A percentile compares a stretch with the other conserved stretches of the same genome.
These are phyloP conservation scores for Lachancea meyersii DNA, from an alignment of 805 yeast genomes.

Conservation along the genomic window DNA sequence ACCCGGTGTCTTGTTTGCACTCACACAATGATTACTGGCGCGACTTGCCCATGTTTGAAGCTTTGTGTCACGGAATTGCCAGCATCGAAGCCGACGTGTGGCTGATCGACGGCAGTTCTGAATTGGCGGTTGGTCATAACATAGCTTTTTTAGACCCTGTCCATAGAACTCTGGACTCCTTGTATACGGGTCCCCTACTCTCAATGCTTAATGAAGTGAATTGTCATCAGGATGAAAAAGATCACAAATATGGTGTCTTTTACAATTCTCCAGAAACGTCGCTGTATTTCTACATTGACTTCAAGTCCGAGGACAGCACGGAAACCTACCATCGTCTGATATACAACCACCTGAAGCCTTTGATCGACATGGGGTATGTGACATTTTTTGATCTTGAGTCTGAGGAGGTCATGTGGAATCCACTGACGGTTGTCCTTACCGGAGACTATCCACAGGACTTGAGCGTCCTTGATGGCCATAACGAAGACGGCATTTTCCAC, in stretches of 20 bases:
- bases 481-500: slow-evolving; percentile 16
- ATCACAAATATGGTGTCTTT: slow-evolving; percentile 32
- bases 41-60: slow-evolving; percentile 50
- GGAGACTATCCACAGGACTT: slow-evolving; percentile 49
- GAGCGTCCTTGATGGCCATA: slow-evolving; percentile 10
- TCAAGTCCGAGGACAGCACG: slow-evolving; percentile 44
- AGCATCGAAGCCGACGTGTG: slow-evolving; percentile 67
- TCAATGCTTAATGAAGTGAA: slow-evolving; percentile 46
- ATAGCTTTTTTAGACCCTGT: slow-evolving; percentile 38
- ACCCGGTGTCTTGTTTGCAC: slow-evolving; percentile 37
- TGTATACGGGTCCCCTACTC: slow-evolving; percentile 51
- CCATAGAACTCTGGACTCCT: slow-evolving; percentile 39
- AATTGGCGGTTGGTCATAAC: slow-evolving; percentile 60
- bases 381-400: slow-evolving; percentile 40
- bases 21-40: slow-evolving; percentile 73
- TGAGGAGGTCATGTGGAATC: slow-evolving; percentile 40
- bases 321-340: slow-evolving; percentile 42
- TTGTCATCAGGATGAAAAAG: slow-evolving; percentile 14
- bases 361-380: slow-evolving; percentile 45
- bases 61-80: slow-evolving; percentile 44
- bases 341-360: slow-evolving; percentile 38
- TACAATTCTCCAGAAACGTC: slow-evolving; percentile 44
- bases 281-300: slow-evolving; percentile 56
- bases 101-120: slow-evolving; percentile 36
- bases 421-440: slow-evolving; percentile 57